These are phyloP conservation scores for Trametes sanguinea DNA, from an alignment of 768 basidiomycete species.

Conservation along the genomic window DNA sequence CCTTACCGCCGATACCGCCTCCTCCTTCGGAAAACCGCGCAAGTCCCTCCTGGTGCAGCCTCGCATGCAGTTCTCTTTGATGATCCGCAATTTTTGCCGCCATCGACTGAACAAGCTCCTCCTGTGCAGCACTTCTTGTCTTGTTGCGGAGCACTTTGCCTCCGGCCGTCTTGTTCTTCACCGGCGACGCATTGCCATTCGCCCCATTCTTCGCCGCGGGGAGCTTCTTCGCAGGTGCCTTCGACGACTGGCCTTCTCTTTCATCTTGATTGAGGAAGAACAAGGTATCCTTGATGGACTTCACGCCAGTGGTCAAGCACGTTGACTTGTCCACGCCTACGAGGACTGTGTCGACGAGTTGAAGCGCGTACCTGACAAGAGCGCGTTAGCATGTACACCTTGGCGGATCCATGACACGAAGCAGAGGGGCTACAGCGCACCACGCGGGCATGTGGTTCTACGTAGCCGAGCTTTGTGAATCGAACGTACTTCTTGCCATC, in stretches of 20 bases:
- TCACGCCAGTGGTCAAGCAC: conserved; percentile 82
- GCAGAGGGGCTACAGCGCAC: not conserved
- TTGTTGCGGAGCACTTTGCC: conserved; percentile 90
- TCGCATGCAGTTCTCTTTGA: conserved; percentile 78
- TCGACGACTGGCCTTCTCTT: conserved; percentile 53
- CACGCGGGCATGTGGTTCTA: not conserved
- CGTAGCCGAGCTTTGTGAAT: too few species aligned
- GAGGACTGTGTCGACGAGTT: conserved; percentile 86
- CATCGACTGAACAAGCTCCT: conserved; percentile 79
- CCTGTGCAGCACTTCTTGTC: conserved; percentile 83
- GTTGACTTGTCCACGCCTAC: conserved; percentile 65
- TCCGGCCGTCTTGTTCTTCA: conserved; percentile 73
- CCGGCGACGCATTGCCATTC: conserved; percentile 65
- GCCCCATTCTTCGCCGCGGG: conserved; percentile 47
- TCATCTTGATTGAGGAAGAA: conserved; percentile 76
- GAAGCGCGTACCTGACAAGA: conserved; percentile 73
- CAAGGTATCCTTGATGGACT: conserved; percentile 81
- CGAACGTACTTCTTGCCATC: conserved; percentile 68
- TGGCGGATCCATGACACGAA: not conserved
- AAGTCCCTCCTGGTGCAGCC: conserved; percentile 77
- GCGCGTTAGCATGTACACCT: not conserved
- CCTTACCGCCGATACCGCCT: conserved; percentile 70
- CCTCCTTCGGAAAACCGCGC: conserved; percentile 84
- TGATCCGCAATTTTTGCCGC: conserved; percentile 83
- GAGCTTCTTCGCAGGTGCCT: conserved; percentile 56